phyloP scores from a whole-genome alignment of 2,329 filamentous ascomycete genomes.

The Colletotrichum paranaense region DNA sequence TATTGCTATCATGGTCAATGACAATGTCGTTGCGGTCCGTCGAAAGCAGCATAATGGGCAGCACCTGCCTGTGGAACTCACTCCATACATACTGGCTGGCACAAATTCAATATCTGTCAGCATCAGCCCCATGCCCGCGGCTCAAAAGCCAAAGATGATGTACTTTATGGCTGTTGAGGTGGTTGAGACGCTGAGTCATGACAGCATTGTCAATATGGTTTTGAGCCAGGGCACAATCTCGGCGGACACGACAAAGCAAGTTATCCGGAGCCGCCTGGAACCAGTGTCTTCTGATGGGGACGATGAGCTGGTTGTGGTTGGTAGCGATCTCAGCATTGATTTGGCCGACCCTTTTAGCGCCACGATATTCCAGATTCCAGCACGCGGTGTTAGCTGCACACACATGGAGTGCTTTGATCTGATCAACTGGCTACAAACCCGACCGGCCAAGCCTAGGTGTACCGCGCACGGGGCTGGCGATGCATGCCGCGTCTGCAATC shows the following conservation, averaged over 20 bases:
- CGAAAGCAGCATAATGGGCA: slow-evolving; percentile 79
- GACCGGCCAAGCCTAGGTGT: slow-evolving; percentile 60
- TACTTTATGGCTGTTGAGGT: slow-evolving; percentile 78
- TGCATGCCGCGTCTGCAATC: slow-evolving; percentile 44
- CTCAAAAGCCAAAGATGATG: slow-evolving; percentile 41
- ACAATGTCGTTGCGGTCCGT: slow-evolving; percentile 64
- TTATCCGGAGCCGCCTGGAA: slow-evolving; percentile 64
- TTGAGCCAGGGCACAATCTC: slow-evolving; percentile 50
- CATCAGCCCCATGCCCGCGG: slow-evolving; percentile 42
- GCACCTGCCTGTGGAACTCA: slow-evolving; percentile 82
- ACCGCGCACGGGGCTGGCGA: slow-evolving; percentile 48
- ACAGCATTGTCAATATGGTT: slow-evolving; percentile 54
- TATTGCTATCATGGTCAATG: slow-evolving; percentile 78
- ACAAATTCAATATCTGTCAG: slow-evolving; percentile 71
- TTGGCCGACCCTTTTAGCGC: slow-evolving; percentile 76
- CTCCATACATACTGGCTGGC: slow-evolving; percentile 66
- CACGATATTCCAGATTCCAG: slow-evolving; percentile 75
- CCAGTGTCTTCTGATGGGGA: slow-evolving; percentile 50
- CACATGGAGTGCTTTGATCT: slow-evolving; percentile 95
- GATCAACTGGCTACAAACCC: slow-evolving; percentile 79
- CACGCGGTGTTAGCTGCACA: slow-evolving; percentile 74
- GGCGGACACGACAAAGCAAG: slow-evolving; percentile 60
- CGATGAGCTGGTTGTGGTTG: slow-evolving; percentile 73
- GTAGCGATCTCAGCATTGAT: slow-evolving; percentile 69
- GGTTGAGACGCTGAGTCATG: slow-evolving; percentile 66